Conservation (phyloP, 768 basidiomycete genomes). For the Epithele typhae region DNA sequence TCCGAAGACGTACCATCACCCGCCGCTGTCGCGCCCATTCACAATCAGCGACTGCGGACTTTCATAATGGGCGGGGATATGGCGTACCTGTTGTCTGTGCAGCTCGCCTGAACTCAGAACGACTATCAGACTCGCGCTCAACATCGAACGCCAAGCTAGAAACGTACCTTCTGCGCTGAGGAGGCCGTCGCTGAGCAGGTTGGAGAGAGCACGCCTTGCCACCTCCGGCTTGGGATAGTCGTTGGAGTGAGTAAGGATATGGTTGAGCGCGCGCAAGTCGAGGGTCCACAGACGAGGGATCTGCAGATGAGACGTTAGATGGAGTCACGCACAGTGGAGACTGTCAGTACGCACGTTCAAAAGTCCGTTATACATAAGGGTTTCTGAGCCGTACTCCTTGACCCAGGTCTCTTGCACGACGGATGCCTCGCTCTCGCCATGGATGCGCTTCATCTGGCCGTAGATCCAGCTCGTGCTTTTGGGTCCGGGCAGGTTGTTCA, state of each 20-base stretch:
- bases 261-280: slow-evolving; percentile 59
- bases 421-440: slow-evolving; percentile 31
- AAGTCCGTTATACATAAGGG: slow-evolving; percentile 37
- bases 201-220: slow-evolving; percentile 33
- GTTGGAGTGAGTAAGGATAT: slow-evolving; percentile 56
- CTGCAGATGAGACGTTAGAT: neutral
- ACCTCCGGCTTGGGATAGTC: slow-evolving; percentile 54
- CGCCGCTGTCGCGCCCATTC: slow-evolving; percentile 2
- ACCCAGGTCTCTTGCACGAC: slow-evolving; percentile 38
- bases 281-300: slow-evolving; percentile 16
- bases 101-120: slow-evolving; percentile 22
- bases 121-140: too few relatives aligned
- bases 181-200: slow-evolving; percentile 44
- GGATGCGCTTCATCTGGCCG: slow-evolving; percentile 44
- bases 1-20: slow-evolving; percentile 27
- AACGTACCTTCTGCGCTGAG: slow-evolving; percentile 38
- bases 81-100: slow-evolving; percentile 36
- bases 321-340: neutral
- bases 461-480: slow-evolving; percentile 39
- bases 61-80: too few relatives aligned
- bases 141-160: too few relatives aligned
- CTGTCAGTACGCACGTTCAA: slow-evolving; percentile 35
- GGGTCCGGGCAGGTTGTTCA: slow-evolving; percentile 49
- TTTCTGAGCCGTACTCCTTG: slow-evolving; percentile 41
- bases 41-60: too few relatives aligned